These are phyloP conservation scores for Penicillium desertorum DNA, from an alignment of 495 filamentous ascomycete genomes.

Conservation along the genomic window DNA sequence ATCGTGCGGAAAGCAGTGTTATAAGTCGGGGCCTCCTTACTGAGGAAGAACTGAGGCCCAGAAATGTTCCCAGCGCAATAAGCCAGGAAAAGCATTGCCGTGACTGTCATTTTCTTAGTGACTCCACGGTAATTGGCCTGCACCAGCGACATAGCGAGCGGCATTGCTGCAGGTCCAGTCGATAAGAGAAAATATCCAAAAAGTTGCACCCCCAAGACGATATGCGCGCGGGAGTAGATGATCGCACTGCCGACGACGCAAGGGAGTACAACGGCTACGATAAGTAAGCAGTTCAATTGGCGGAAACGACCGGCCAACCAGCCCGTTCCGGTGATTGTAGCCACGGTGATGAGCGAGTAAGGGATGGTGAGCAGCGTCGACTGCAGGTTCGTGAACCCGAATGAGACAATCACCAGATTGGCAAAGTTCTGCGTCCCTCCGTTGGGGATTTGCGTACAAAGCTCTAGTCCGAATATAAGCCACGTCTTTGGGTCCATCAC, in stretches of 20 bases:
- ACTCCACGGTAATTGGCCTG: constrained; percentile 63
- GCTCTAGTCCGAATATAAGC: constrained; percentile 59
- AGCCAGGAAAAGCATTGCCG: constrained; percentile 43
- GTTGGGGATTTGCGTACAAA: constrained; percentile 48
- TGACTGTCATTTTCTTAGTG: constrained; percentile 61
- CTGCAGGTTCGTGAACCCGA: constrained; percentile 45
- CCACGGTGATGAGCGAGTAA: constrained; percentile 41
- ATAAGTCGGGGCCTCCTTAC: constrained; percentile 37
- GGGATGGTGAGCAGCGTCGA: constrained; percentile 46
- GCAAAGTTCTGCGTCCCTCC: constrained; percentile 49
- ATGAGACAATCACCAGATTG: constrained; percentile 44
- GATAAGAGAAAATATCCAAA: constrained; percentile 59
- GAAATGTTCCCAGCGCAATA: constrained; percentile 45
- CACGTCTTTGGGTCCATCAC: constrained; percentile 58
- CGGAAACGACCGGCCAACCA: constrained; percentile 38
- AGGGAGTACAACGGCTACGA: constrained; percentile 30
- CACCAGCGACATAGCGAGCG: constrained; percentile 55
- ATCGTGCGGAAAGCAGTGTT: constrained; percentile 52
- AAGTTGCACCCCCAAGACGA: constrained; percentile 50
- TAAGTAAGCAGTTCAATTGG: constrained; percentile 34
- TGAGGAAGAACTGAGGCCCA: constrained; percentile 42
- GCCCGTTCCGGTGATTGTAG: constrained; percentile 38
- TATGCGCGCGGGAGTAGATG: constrained; percentile 55
- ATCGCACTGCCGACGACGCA: constrained; percentile 57
- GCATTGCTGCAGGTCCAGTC: constrained; percentile 55